These are phyloP conservation scores for Ascoidea asiatica DNA, from an alignment of 805 yeast species.

Conservation along the genomic window DNA sequence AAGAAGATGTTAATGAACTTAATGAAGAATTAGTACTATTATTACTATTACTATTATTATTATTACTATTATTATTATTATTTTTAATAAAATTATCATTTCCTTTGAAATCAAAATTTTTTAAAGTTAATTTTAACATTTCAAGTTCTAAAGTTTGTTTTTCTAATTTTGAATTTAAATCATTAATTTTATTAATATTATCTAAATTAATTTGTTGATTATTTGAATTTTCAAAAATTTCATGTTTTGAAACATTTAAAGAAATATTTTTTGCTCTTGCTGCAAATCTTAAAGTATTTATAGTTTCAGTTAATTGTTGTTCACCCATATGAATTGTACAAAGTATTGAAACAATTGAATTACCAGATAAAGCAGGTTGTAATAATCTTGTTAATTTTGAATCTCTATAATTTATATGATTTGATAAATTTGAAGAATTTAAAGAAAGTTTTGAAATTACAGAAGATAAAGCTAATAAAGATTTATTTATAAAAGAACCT, in stretches of 20 bases:
- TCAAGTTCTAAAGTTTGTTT: conserved; percentile 41
- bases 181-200: conserved; percentile 38
- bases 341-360: conserved; percentile 67
- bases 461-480: conserved; percentile 78
- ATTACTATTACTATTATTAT: neutral
- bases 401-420: conserved; percentile 85
- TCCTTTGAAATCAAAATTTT: conserved; percentile 2
- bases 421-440: conserved; percentile 16
- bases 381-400: conserved; percentile 80
- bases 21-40: no score
- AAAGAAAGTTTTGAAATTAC: conserved; percentile 72
- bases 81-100: neutral
- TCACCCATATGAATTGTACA: conserved; percentile 72
- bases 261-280: conserved; percentile 83
- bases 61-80: no score
- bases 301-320: conserved; percentile 58
- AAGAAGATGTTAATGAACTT: no score
- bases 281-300: conserved; percentile 82
- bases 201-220: conserved; percentile 21
- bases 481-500: conserved; percentile 87
- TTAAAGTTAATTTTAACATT: conserved; percentile 17
- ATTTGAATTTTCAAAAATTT: conserved; percentile 14
- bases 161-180: conserved; percentile 46
- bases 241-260: conserved; percentile 48
- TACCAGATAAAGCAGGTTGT: conserved; percentile 88